Evolutionary conservation across 306 rosid genomes (phyloP), one percentile per base, ranked within the genome.

Genomic region (Ochetophila trinervis): DNA sequence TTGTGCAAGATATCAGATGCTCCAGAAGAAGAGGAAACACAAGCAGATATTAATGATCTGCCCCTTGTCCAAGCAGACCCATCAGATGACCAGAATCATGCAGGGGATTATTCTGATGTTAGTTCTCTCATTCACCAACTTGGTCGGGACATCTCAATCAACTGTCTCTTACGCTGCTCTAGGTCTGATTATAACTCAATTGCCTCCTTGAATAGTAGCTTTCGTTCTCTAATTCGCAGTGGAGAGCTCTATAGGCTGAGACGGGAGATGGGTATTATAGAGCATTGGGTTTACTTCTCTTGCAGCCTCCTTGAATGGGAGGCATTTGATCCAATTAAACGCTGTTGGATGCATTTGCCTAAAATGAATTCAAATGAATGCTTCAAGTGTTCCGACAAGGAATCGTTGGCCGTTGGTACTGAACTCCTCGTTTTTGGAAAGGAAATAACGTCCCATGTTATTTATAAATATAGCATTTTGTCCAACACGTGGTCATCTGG

Each of bases 271-370:
- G 94, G 85, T 2, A 61, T 86, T 13, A 58, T 74, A 2, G 97
- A 91, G 61, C 81, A 86, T 65, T 91, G 97, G 96, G 74, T 85
- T 70, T 91, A 91, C 79, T 86, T 91, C 69, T 88, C 97, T 13
- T 88, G 94, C 64, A 62, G 57, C 40, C 71, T 81, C 61, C 72
- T 70, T 21, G 81, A 81, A 47, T 91, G 97, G 97, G 83, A 81
- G 45, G 96, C 88, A 35, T 88, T 74, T 54, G 91, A 88, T 85
- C 96, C 97, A 8, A 69, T 44, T 58, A 36, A 64, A 1, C 42
- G 60, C 5, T 85, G 75, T 10, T 84, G 89, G 88, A 83, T 88
- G 86, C 40, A 68, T 14, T 45, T 91, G 65, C 97, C 97, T 42
- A 65, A 8, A 68, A 74, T 91, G 87, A 60, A 73, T 44, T 68